Evolutionary conservation across 306 rosid species (phyloP).

Genomic region (Lathyrus oleraceus): DNA sequence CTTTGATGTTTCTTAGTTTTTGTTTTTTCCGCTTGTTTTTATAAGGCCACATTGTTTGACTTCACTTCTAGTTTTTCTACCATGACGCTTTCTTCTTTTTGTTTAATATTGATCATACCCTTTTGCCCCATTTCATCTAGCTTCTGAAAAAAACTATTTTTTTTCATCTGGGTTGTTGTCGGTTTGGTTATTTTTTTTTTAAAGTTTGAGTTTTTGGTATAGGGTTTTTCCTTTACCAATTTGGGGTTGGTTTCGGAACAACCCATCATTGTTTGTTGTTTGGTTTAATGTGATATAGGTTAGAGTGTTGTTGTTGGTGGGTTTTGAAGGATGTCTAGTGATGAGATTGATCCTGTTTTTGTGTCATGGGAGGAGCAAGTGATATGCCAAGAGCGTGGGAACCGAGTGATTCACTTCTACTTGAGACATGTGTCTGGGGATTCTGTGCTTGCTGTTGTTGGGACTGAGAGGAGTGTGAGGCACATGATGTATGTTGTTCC

Average conservation of each 20-base stretch:
- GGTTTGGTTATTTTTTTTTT: background rate
- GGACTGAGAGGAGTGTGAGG: conserved; percentile 89
- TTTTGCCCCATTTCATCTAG: conserved; percentile 25
- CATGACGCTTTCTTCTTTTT: background rate
- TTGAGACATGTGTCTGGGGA: conserved; percentile 59
- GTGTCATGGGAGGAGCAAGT: conserved; percentile 85
- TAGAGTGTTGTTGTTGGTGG: conserved; percentile 6
- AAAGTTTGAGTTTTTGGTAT: conserved; percentile 37
- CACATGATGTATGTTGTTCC: conserved; percentile 82
- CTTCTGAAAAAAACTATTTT: background rate
- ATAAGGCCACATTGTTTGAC: conserved; percentile 45
- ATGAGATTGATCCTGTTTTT: conserved; percentile 43
- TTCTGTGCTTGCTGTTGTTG: conserved; percentile 67
- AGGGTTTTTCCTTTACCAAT: conserved; percentile 35
- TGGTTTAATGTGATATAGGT: conserved; percentile 33
- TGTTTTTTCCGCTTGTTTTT: background rate
- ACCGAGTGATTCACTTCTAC: conserved; percentile 71
- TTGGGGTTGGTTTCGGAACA: conserved; percentile 33
- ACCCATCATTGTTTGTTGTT: conserved; percentile 3
- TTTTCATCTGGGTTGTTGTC: conserved; percentile 22
- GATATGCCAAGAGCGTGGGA: conserved; percentile 72
- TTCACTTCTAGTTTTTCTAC: conserved; percentile 34
- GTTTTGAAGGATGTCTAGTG: conserved; percentile 30
- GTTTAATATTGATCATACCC: conserved; percentile 20
- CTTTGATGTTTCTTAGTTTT: background rate